phyloP scores from a whole-genome alignment of 179 eudicot genomes.

The Carnegiea gigantea region DNA sequence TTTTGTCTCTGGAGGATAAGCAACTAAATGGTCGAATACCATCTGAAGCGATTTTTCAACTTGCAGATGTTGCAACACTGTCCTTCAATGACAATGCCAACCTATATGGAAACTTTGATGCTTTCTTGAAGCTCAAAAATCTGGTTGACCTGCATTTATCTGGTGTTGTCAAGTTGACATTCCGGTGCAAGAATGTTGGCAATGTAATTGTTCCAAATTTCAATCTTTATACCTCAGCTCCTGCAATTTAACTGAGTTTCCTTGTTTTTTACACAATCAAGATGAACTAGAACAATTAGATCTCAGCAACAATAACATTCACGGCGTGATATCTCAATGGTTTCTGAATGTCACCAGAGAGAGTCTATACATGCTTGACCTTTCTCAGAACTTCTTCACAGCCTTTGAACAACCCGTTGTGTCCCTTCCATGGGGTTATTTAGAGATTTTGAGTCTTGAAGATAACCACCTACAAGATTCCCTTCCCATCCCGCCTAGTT shows the following conservation, averaged over 20 bases:
- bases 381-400: constrained; percentile 18
- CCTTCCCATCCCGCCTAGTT: constrained; percentile 20
- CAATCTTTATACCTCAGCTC: neutral
- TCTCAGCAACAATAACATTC: constrained; percentile 23
- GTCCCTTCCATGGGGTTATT: constrained; percentile 20
- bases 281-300: constrained; percentile 6
- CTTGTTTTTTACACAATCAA: constrained; percentile 27
- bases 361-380: constrained; percentile 7
- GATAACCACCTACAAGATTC: constrained; percentile 16
- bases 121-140: neutral
- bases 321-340: constrained; percentile 32
- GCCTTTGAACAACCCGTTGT: constrained; percentile 14
- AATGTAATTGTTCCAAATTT: constrained; percentile 11
- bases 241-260: constrained; percentile 33
- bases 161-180: constrained; percentile 12
- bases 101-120: constrained; percentile 13
- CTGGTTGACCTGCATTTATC: constrained; percentile 13
- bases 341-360: constrained; percentile 15
- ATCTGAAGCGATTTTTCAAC: constrained; percentile 20
- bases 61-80: constrained; percentile 9
- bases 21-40: constrained; percentile 18
- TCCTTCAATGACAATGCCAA: constrained; percentile 9
- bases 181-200: neutral
- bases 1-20: constrained; percentile 5
- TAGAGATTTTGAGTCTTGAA: neutral